Percentiles rank a stretch among this genome's conserved stretches.
These are phyloP conservation scores for Hysterangium stoloniferum DNA, from an alignment of 768 basidiomycete genomes.

Conservation along the genomic window DNA sequence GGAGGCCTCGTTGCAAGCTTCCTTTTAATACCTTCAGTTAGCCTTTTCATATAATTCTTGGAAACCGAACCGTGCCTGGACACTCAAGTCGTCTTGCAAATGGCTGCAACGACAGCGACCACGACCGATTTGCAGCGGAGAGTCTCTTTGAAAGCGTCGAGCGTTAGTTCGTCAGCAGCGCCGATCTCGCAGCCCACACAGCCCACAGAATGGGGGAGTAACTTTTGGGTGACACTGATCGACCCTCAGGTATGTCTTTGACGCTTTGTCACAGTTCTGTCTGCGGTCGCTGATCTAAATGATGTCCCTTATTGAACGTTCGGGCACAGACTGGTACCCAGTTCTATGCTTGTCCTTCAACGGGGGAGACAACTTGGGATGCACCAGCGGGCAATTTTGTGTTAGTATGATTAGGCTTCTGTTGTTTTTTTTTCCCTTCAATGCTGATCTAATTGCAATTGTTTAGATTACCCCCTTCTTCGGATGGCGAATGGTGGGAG, in stretches of 20 bases:
- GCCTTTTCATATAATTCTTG: too few species aligned
- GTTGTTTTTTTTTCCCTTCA: conserved; percentile 12
- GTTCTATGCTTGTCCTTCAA: conserved; percentile 91
- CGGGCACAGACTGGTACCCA: conserved; percentile 37
- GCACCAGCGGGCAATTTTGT: conserved; percentile 85
- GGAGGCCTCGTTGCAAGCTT: too few species aligned
- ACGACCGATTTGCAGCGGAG: too few species aligned
- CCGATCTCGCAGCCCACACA: background rate
- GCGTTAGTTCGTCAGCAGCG: background rate
- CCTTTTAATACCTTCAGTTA: too few species aligned
- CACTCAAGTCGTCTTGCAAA: too few species aligned
- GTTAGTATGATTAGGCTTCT: conserved; percentile 33
- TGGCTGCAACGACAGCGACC: too few species aligned
- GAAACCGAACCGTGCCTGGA: too few species aligned
- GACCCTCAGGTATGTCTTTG: conserved; percentile 70
- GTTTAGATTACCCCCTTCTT: conserved; percentile 67
- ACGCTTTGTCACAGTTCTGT: background rate
- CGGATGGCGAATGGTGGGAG: conserved; percentile 96
- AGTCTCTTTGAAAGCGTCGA: background rate
- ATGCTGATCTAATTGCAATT: conserved; percentile 15
- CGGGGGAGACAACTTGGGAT: conserved; percentile 90
- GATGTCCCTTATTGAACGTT: conserved; percentile 2
- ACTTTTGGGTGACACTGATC: conserved; percentile 91
- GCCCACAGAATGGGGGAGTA: conserved; percentile 63
- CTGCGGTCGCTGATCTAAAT: conserved; percentile 10